These are phyloP conservation scores for Striga asiatica DNA, from an alignment of 257 asterid genomes.

Conservation along the genomic window DNA sequence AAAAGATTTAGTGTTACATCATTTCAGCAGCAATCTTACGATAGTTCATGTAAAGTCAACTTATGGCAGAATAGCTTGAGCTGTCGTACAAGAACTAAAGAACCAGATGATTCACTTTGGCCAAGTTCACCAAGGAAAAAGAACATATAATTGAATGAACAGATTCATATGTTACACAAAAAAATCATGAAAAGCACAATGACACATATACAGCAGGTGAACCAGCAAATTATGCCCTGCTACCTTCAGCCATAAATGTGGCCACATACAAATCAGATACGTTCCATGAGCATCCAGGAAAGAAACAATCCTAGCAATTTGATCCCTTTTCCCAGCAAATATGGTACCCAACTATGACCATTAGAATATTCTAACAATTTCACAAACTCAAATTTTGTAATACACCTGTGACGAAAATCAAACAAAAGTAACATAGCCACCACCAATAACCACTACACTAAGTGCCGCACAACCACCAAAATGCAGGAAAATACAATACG, in stretches of 20 bases:
- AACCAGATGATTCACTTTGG: not conserved
- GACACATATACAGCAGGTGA: slow-evolving; percentile 3
- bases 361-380: not conserved
- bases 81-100: slow-evolving; percentile 1
- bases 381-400: not conserved
- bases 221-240: not conserved
- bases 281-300: not conserved
- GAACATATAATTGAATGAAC: not conserved
- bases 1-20: slow-evolving; percentile 1
- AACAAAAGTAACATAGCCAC: slow-evolving; percentile 6
- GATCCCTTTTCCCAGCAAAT: not conserved
- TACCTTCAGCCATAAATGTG: too few species aligned
- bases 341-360: not conserved
- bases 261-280: too few species aligned
- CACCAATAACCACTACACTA: too few species aligned
- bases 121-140: not conserved
- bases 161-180: not conserved
- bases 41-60: too few species aligned
- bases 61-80: not conserved
- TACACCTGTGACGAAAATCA: not conserved
- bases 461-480: too few species aligned
- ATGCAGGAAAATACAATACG: not conserved
- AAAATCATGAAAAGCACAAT: not conserved
- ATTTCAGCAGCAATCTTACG: not conserved
- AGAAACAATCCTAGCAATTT: not conserved